phyloP scores from a whole-genome alignment of 2,329 filamentous ascomycete species.

The Teratosphaeria zuluensis region DNA sequence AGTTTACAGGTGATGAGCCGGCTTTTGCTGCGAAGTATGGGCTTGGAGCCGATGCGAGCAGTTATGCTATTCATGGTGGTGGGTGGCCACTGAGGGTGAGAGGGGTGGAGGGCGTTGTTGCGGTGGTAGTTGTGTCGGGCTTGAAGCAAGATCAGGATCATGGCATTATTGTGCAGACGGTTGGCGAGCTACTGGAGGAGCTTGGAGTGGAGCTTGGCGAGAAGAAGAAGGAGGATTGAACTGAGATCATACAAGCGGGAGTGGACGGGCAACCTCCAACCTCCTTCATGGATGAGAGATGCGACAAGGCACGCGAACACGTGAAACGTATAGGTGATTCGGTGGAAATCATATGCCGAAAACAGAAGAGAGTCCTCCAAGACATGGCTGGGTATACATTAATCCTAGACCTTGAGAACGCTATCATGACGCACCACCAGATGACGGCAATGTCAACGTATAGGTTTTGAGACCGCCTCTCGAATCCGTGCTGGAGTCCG shows the following conservation, averaged over 20 bases:
- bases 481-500: background rate
- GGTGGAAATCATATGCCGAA: background rate
- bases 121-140: slow-evolving; percentile 65
- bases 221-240: slow-evolving; percentile 30
- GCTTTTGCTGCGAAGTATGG: slow-evolving; percentile 57
- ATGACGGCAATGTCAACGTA: background rate
- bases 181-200: slow-evolving; percentile 43
- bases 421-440: background rate
- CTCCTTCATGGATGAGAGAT: too few species aligned
- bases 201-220: slow-evolving; percentile 23
- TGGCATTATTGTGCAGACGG: slow-evolving; percentile 60
- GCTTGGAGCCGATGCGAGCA: slow-evolving; percentile 34
- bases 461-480: background rate
- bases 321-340: background rate
- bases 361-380: background rate
- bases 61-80: slow-evolving; percentile 71
- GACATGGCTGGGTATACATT: background rate
- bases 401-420: background rate
- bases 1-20: slow-evolving; percentile 54
- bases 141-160: slow-evolving; percentile 71
- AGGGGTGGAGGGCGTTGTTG: slow-evolving; percentile 67
- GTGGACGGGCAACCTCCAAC: background rate
- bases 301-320: background rate
- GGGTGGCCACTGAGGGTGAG: slow-evolving; percentile 62
- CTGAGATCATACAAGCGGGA: background rate